Evolutionary conservation across 2,329 filamentous ascomycete genomes (phyloP).

Genomic region (Ophiostoma quercus): DNA sequence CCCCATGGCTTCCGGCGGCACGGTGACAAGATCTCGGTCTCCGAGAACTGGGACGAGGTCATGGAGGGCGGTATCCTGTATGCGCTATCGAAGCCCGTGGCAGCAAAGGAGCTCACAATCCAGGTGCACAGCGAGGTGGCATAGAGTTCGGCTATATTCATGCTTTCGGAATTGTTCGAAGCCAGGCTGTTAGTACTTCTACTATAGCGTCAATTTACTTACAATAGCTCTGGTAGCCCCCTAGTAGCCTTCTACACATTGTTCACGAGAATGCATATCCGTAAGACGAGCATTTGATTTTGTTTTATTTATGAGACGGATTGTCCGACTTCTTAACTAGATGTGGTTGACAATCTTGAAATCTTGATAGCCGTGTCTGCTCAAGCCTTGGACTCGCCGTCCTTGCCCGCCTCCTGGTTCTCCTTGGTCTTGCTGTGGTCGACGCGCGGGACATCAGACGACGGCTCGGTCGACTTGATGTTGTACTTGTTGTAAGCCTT

Average conservation of each 20-base stretch:
- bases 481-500: constrained; percentile 23
- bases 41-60: constrained; percentile 46
- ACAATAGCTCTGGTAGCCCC: background rate
- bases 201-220: background rate
- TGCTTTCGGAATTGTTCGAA: background rate
- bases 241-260: background rate
- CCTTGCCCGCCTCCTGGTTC: background rate
- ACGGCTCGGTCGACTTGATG: constrained; percentile 17
- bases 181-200: too few relatives aligned
- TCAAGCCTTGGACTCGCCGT: background rate
- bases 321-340: background rate
- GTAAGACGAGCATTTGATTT: background rate
- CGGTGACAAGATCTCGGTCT: constrained; percentile 35
- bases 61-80: constrained; percentile 36
- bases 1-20: constrained; percentile 26
- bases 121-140: constrained; percentile 20
- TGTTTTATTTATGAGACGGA: background rate
- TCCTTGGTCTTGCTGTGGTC: background rate
- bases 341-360: background rate
- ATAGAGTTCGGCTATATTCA: background rate
- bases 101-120: constrained; percentile 47
- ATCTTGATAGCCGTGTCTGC: background rate
- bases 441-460: background rate
- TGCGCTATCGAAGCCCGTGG: constrained; percentile 48
- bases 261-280: too few relatives aligned